Conservation (phyloP, 768 basidiomycete genomes). For the Grammothele lineata region DNA sequence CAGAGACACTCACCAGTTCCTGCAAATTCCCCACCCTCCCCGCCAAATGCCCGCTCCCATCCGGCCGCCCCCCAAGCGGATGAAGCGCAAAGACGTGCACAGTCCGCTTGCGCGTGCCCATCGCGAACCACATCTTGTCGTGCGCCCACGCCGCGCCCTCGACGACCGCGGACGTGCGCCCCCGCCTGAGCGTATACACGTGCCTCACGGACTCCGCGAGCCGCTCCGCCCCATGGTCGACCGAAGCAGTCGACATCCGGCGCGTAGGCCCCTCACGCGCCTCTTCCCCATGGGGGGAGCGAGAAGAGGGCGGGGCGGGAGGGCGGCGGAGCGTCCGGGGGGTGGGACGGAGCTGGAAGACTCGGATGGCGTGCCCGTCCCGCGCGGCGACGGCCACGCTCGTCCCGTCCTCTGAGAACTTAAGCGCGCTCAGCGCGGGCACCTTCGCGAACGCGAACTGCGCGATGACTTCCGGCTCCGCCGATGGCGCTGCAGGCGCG, state of each 20-base stretch:
- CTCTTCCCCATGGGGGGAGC: background rate
- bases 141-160: slow-evolving; percentile 48
- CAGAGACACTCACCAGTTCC: slow-evolving; percentile 38
- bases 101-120: slow-evolving; percentile 61
- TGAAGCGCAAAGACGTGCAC: slow-evolving; percentile 74
- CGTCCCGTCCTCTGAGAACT: slow-evolving; percentile 53
- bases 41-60: slow-evolving; percentile 56
- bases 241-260: background rate
- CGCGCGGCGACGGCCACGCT: slow-evolving; percentile 44
- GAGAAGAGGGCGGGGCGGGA: background rate
- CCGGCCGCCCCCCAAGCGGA: slow-evolving; percentile 68
- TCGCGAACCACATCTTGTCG: slow-evolving; percentile 65
- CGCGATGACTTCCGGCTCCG: slow-evolving; percentile 31
- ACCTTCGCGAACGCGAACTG: slow-evolving; percentile 48
- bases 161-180: slow-evolving; percentile 63
- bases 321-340: slow-evolving; percentile 17
- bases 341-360: slow-evolving; percentile 40
- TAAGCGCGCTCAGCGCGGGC: slow-evolving; percentile 42
- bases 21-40: slow-evolving; percentile 52
- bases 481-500: slow-evolving; percentile 1
- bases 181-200: slow-evolving; percentile 67
- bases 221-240: background rate
- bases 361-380: slow-evolving; percentile 51
- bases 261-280: background rate
- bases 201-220: slow-evolving; percentile 38